These are phyloP conservation scores for Heritiera littoralis DNA, from an alignment of 345 rosid species.

Conservation along the genomic window DNA sequence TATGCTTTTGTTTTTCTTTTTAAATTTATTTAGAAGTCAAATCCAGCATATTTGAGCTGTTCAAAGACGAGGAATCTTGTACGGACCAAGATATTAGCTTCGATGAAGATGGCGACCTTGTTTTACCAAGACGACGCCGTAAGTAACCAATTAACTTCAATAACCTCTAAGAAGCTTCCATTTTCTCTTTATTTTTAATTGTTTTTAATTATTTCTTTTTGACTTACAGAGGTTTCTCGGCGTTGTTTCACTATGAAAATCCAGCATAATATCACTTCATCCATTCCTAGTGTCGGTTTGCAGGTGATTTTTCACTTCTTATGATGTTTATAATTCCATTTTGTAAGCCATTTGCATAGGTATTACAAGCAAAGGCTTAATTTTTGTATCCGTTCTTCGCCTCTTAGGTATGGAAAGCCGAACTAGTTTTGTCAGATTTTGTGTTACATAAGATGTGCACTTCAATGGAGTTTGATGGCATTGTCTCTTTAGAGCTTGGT, in stretches of 20 bases:
- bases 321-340: slow-evolving; percentile 9
- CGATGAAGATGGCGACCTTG: slow-evolving; percentile 89
- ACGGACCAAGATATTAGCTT: slow-evolving; percentile 25
- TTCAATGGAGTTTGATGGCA: slow-evolving; percentile 57
- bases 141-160: slow-evolving; percentile 19
- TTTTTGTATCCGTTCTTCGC: slow-evolving; percentile 14
- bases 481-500: slow-evolving; percentile 69
- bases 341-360: neutral
- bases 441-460: slow-evolving; percentile 70
- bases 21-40: slow-evolving; percentile 32
- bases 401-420: slow-evolving; percentile 87
- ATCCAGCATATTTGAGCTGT: slow-evolving; percentile 35
- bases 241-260: slow-evolving; percentile 51
- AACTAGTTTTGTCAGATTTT: slow-evolving; percentile 72
- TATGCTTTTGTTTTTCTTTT: neutral
- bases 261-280: slow-evolving; percentile 72
- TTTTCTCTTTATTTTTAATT: neutral
- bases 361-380: neutral
- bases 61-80: slow-evolving; percentile 30
- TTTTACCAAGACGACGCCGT: slow-evolving; percentile 63
- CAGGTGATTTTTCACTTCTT: slow-evolving; percentile 49
- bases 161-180: neutral
- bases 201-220: neutral
- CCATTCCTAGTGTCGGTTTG: slow-evolving; percentile 74
- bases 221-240: slow-evolving; percentile 37